Percentiles rank a stretch among this genome's conserved stretches.
Conservation (phyloP, 768 basidiomycete genomes). For the Leccinellum albellum region DNA sequence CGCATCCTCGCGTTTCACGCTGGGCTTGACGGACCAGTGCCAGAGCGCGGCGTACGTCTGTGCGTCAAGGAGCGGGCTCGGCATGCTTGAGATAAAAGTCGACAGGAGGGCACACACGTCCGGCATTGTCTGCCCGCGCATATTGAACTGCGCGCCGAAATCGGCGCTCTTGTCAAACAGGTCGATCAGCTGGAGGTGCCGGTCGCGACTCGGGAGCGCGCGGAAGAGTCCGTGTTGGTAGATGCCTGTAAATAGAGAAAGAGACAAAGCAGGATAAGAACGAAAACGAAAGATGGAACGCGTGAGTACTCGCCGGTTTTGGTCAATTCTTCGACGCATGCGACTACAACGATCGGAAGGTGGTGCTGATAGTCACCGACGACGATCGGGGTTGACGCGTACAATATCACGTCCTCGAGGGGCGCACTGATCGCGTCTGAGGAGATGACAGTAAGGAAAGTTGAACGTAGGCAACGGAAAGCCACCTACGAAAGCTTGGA, state of each 20-base stretch:
- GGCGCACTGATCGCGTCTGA: slow-evolving; percentile 37
- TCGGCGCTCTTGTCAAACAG: slow-evolving; percentile 34
- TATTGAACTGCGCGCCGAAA: slow-evolving; percentile 21
- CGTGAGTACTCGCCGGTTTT: slow-evolving; percentile 33
- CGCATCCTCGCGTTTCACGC: slow-evolving; percentile 33
- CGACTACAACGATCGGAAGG: slow-evolving; percentile 37
- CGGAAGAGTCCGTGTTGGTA: slow-evolving; percentile 43
- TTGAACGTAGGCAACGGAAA: neutral
- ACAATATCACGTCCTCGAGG: slow-evolving; percentile 31
- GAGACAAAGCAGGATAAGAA: neutral
- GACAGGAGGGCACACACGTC: slow-evolving; percentile 46
- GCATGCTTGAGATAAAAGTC: slow-evolving; percentile 45
- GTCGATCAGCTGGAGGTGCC: slow-evolving; percentile 37
- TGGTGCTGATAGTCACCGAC: slow-evolving; percentile 37
- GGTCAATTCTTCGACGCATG: slow-evolving; percentile 46
- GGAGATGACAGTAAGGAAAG: neutral
- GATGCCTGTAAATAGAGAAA: slow-evolving; percentile 31
- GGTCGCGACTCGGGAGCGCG: slow-evolving; percentile 38
- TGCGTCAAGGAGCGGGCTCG: slow-evolving; percentile 43
- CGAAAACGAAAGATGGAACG: neutral
- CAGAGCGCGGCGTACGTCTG: slow-evolving; percentile 40
- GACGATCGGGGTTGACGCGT: slow-evolving; percentile 31
- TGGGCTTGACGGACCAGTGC: slow-evolving; percentile 43
- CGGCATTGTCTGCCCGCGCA: slow-evolving; percentile 37
- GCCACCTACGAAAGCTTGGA: slow-evolving; percentile 24